Conservation (phyloP, 331 rosid species). For the Acacia concinna region DNA sequence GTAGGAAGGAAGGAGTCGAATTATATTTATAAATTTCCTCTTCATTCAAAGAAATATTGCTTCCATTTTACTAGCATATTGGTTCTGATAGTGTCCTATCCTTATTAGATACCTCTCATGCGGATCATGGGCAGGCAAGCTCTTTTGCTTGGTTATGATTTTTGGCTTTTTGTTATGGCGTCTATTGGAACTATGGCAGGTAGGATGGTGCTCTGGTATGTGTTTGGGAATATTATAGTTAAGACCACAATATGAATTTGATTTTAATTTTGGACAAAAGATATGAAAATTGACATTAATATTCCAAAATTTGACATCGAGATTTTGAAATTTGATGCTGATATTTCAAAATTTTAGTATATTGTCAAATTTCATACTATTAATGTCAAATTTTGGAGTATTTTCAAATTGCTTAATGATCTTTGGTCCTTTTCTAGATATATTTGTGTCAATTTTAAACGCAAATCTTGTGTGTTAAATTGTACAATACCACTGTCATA, state of each 20-base stretch:
- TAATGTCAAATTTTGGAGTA: not conserved
- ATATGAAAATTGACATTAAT: not conserved
- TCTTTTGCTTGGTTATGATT: slow-evolving; percentile 87
- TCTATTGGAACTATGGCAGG: slow-evolving; percentile 74
- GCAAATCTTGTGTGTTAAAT: not conserved
- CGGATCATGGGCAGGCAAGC: slow-evolving; percentile 91
- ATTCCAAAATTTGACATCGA: not conserved
- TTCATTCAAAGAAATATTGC: slow-evolving; percentile 18
- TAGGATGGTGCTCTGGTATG: slow-evolving; percentile 29
- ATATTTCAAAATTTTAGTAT: not conserved
- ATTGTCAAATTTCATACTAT: not conserved
- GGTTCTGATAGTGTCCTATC: slow-evolving; percentile 29
- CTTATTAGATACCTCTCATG: slow-evolving; percentile 64
- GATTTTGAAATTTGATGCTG: not conserved
- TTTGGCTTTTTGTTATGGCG: slow-evolving; percentile 78
- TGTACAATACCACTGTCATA: not conserved
- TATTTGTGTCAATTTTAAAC: not conserved
- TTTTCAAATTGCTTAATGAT: not conserved
- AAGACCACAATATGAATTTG: not conserved
- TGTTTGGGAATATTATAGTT: not conserved
- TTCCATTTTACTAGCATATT: not conserved
- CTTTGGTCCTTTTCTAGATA: not conserved
- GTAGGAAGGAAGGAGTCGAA: slow-evolving; percentile 12
- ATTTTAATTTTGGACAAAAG: not conserved
- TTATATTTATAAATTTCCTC: slow-evolving; percentile 6